Evolutionary conservation across 495 filamentous ascomycete species (phyloP), one percentile per base, ranked within the genome.

Genomic region (Aspergillus homomorphus): DNA sequence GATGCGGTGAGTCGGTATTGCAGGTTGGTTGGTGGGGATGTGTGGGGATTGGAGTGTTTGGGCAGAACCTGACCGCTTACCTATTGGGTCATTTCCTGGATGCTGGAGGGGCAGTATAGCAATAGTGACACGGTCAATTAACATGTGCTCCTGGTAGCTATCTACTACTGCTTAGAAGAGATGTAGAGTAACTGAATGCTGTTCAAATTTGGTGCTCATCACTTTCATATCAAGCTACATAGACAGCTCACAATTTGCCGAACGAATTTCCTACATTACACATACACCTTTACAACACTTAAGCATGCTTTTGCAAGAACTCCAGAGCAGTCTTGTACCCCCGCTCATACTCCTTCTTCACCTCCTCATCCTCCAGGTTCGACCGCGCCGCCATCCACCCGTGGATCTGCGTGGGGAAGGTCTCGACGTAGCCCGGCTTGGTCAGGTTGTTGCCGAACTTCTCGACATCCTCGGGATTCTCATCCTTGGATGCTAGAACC

Each of bases 331-430:
- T 82, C 79, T 85, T 80, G 68, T 96, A 96, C 0, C 89, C 91
- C 15, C 88, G 75, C 73, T 85, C 82, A 70, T 95, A 96, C 76
- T 92, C 90, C 66, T 77, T 80, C 69, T 80, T 84, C 44, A 90
- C 87, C 57, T 81, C 79, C 6, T 73, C 73, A 62, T 95, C 74
- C 56, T 85, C 81, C 41, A 95, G 68, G 67, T 94, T 80, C 20
- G 75, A 78, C 22, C 89, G 77, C 5, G 92, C 92, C 19, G 89
- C 90, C 92, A 96, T 96, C 84, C 86, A 96, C 26, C 92, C 91
- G 73, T 96, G 91, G 49, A 95, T 82, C 80, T 95, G 90, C 61
- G 89, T 86, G 10, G 71, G 59, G 65, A 90, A 96, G 30, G 81
- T 92, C 82, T 94, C 88, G 19, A 96, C 84, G 65, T 89, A 78